Evolutionary conservation across 2,329 filamentous ascomycete species (phyloP).

Genomic region (Coniochaeta sp.): DNA sequence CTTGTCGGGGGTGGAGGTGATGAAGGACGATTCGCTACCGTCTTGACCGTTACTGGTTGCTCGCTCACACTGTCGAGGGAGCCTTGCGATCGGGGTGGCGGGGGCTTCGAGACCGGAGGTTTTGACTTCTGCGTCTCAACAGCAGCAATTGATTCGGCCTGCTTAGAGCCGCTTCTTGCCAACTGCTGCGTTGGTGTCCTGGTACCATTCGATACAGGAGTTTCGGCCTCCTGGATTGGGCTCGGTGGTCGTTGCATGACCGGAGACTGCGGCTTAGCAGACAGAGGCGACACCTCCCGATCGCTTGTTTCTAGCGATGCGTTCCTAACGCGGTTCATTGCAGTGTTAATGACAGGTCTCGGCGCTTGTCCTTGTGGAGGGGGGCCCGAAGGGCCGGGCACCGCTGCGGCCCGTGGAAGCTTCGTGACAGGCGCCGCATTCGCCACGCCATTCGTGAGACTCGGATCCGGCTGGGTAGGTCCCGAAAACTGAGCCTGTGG

Average conservation of each 20-base stretch:
- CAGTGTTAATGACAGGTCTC: conserved; percentile 36
- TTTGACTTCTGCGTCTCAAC: conserved; percentile 12
- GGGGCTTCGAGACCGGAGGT: conserved; percentile 28
- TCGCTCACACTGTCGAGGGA: conserved; percentile 66
- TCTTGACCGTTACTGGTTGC: conserved; percentile 37
- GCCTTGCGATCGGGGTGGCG: conserved; percentile 47
- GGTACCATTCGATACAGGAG: conserved; percentile 49
- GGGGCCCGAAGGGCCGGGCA: conserved; percentile 37
- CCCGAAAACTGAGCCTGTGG: conserved; percentile 21
- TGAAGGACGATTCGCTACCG: conserved; percentile 34
- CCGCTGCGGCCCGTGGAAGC: conserved; percentile 28
- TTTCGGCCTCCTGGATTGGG: conserved; percentile 37
- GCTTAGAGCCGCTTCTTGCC: conserved; percentile 30
- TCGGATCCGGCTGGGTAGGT: conserved; percentile 20
- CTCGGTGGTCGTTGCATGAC: conserved; percentile 28
- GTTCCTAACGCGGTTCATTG: conserved; percentile 36
- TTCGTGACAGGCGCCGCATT: conserved; percentile 26
- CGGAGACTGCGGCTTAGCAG: conserved; percentile 33
- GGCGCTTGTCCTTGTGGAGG: conserved; percentile 49
- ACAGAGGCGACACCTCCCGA: conserved; percentile 27
- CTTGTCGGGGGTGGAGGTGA: conserved; percentile 54
- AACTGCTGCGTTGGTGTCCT: conserved; percentile 53
- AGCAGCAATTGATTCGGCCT: conserved; percentile 21
- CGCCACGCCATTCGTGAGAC: conserved; percentile 17
- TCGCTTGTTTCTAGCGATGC: conserved; percentile 40